Conservation (phyloP, 2,329 filamentous ascomycete genomes). For the Trichoderma simmonsii region DNA sequence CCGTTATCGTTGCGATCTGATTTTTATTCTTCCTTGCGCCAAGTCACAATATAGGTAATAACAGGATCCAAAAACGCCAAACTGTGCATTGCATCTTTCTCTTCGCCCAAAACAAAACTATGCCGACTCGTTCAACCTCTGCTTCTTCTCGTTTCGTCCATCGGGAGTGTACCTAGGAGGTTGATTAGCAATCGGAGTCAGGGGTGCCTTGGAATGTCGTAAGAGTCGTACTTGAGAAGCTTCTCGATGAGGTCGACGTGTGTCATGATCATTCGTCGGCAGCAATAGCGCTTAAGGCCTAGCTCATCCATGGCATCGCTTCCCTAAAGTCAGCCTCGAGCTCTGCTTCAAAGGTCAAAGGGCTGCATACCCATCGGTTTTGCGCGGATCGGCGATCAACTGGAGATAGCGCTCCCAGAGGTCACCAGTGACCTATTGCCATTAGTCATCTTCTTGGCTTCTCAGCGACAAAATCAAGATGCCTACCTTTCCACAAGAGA, state of each 20-base stretch:
- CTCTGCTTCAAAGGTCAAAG: not conserved
- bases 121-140: constrained; percentile 36
- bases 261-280: constrained; percentile 98
- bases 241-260: constrained; percentile 99
- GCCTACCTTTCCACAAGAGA: constrained; percentile 95
- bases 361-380: constrained; percentile 63
- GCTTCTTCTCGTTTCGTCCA: constrained; percentile 61
- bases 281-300: constrained; percentile 94
- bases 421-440: constrained; percentile 81
- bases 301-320: constrained; percentile 97
- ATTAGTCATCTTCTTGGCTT: constrained; percentile 27
- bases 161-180: constrained; percentile 56
- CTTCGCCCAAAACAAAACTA: constrained; percentile 22
- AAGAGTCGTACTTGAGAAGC: constrained; percentile 71
- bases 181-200: constrained; percentile 13
- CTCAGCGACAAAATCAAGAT: not conserved
- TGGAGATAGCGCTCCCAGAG: constrained; percentile 95
- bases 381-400: constrained; percentile 70
- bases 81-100: constrained; percentile 28
- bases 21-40: constrained; percentile 29
- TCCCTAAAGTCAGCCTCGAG: not conserved
- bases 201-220: not conserved
- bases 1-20: constrained; percentile 12
- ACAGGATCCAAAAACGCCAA: constrained; percentile 33
- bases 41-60: constrained; percentile 21